phyloP scores from a whole-genome alignment of 306 rosid genomes.

The Dalbergia oliveri region DNA sequence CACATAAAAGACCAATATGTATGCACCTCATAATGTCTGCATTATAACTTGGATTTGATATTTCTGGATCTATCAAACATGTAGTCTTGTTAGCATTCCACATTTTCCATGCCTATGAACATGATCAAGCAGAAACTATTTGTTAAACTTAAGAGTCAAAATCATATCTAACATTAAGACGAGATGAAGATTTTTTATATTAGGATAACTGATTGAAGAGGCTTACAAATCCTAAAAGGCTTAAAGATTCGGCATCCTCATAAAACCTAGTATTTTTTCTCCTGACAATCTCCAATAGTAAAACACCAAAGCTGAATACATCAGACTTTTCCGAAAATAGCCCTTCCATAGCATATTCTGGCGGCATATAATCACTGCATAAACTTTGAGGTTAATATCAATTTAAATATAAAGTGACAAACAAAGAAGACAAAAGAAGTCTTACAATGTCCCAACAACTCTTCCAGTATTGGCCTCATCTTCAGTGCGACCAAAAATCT shows the following conservation, averaged over 20 bases:
- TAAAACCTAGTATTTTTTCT: not conserved
- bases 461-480: not conserved
- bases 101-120: conserved; percentile 27
- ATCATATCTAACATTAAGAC: not conserved
- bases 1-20: conserved; percentile 33
- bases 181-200: not conserved
- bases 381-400: not conserved
- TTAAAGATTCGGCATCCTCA: not conserved
- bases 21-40: conserved; percentile 27
- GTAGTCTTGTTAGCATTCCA: not conserved
- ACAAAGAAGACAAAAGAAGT: not conserved
- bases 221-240: not conserved
- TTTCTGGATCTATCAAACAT: conserved; percentile 16
- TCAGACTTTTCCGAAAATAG: not conserved
- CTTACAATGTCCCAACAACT: conserved; percentile 6
- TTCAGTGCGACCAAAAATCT: not conserved
- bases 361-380: not conserved
- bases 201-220: not conserved
- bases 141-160: not conserved
- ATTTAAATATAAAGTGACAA: not conserved
- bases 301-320: not conserved
- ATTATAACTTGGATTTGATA: not conserved
- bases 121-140: not conserved
- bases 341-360: not conserved
- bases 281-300: not conserved